phyloP scores from a whole-genome alignment of 768 basidiomycete species.

The Boletellus sp. region DNA sequence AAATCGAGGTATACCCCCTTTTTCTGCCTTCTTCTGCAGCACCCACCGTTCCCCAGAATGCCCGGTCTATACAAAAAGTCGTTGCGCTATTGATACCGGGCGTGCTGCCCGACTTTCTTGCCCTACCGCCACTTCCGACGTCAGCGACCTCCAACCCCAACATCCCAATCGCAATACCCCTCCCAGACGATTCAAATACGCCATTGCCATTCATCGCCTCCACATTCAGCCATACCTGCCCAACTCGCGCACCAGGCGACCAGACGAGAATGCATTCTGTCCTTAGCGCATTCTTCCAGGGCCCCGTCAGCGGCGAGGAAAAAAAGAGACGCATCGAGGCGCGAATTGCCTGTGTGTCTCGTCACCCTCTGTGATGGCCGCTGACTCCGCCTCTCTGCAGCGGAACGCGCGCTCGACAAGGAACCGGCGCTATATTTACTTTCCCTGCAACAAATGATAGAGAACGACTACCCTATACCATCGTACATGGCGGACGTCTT shows the following conservation, averaged over 20 bases:
- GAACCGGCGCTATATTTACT: constrained; percentile 72
- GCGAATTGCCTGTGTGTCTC: constrained; percentile 34
- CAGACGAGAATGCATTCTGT: constrained; percentile 80
- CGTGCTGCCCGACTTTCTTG: constrained; percentile 68
- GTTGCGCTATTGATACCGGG: constrained; percentile 86
- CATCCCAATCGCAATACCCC: constrained; percentile 48
- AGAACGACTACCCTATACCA: constrained; percentile 90
- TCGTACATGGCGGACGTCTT: constrained; percentile 77
- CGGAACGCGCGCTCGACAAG: constrained; percentile 57
- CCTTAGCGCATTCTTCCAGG: constrained; percentile 76
- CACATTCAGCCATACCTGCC: constrained; percentile 90
- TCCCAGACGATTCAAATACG: constrained; percentile 31
- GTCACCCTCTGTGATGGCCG: not conserved
- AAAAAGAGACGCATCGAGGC: constrained; percentile 60
- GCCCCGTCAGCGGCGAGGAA: constrained; percentile 76
- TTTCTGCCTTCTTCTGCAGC: not conserved
- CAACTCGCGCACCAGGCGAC: constrained; percentile 91
- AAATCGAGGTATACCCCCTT: constrained; percentile 59
- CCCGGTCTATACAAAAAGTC: constrained; percentile 68
- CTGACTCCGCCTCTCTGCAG: constrained; percentile 32
- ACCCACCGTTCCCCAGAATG: constrained; percentile 49
- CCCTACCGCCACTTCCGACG: constrained; percentile 67
- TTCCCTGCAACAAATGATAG: constrained; percentile 81
- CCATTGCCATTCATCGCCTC: constrained; percentile 64
- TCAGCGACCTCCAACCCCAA: constrained; percentile 58